Percentiles rank a stretch among this genome's conserved stretches.
Evolutionary conservation across 2,329 filamentous ascomycete species (phyloP).

Genomic region (Thelonectria rubi): DNA sequence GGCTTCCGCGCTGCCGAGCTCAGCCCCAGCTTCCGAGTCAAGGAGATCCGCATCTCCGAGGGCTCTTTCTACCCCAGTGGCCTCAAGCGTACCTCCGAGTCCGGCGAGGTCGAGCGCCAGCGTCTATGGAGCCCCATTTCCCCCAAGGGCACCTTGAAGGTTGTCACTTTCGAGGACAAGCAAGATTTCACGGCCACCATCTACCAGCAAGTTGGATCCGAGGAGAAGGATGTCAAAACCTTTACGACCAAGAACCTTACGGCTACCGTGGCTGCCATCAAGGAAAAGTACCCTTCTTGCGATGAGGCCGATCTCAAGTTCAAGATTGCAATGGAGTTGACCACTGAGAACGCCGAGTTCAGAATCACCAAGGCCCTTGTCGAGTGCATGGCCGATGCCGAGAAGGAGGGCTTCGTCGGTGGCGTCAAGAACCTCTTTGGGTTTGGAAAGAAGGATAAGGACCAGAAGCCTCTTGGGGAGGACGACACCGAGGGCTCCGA

Average conservation of each 20-base stretch:
- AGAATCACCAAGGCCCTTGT: conserved; percentile 79
- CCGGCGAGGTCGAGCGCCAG: conserved; percentile 78
- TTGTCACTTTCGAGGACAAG: conserved; percentile 82
- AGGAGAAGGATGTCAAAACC: conserved; percentile 69
- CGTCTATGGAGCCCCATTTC: conserved; percentile 84
- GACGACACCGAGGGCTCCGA: conserved; percentile 50
- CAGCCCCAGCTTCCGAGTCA: conserved; percentile 95
- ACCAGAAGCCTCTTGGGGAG: conserved; percentile 73
- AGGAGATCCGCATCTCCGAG: conserved; percentile 91
- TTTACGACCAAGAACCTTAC: conserved; percentile 88
- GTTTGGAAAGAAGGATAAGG: conserved; percentile 88
- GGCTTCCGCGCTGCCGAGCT: conserved; percentile 92
- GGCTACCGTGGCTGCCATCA: conserved; percentile 78
- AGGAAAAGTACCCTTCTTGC: conserved; percentile 78
- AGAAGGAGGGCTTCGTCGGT: conserved; percentile 86
- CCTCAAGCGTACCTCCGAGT: conserved; percentile 76
- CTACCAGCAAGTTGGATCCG: conserved; percentile 73
- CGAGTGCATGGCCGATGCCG: conserved; percentile 83
- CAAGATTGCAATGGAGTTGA: conserved; percentile 79
- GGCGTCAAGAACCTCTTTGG: conserved; percentile 97
- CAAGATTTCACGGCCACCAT: conserved; percentile 84
- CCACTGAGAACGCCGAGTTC: conserved; percentile 78
- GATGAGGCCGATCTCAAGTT: conserved; percentile 79
- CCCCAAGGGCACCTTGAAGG: conserved; percentile 79
- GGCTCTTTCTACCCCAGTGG: conserved; percentile 76